Base-by-base conservation (phyloP, 2,329 filamentous ascomycete genomes). In the Harringtonia aguacate region DNA sequence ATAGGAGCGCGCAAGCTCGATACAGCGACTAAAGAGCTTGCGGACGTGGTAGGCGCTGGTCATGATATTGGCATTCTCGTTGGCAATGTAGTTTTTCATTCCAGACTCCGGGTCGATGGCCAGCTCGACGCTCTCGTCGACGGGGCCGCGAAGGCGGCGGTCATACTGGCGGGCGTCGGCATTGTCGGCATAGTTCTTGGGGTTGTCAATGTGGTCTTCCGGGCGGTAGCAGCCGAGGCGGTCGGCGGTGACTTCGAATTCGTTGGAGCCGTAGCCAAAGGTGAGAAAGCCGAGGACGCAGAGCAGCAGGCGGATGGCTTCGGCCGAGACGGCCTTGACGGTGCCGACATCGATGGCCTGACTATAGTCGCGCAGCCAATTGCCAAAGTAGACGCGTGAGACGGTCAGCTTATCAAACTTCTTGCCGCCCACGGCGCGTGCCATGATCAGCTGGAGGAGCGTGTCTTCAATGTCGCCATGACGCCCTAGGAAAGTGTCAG, bases 401-500 rank as follows among this genome's bases (percentile, higher is more conserved):
- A 95, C 84, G 58, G 81, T 84, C 57, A 94, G 77, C 68, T 92
- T 92, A 69, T 76, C 79, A 65, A 94, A 95, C 58, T 89, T 94
- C 69, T 89, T 88, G 50, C 76, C 76, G 50, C 67, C 67, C 18
- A 77, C 78, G 31, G 73, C 71, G 48, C 73, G 71, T 36, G 79
- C 77, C 59, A 83, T 76, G 39, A 65, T 50, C 45, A 95, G 70
- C 48, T 76, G 80, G 47, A 94, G 77, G 44, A 95, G 78, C 29
- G 84, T 82, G 68, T 95, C 89, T 69, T 95, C 89, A 56, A 95
- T 94, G 63, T 95, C 89, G 57, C 85, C 85, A 73, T 90, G 84
- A 52, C 84, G 82, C 83, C 83, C 77, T 81, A 37, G 22, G 33
- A 13, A 12, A n/a, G 14, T 8, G 42, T 36, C 13, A 35, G 38